Evolutionary conservation across 176 grass and related monocot genomes (phyloP).

Genomic region (Avena eriantha): DNA sequence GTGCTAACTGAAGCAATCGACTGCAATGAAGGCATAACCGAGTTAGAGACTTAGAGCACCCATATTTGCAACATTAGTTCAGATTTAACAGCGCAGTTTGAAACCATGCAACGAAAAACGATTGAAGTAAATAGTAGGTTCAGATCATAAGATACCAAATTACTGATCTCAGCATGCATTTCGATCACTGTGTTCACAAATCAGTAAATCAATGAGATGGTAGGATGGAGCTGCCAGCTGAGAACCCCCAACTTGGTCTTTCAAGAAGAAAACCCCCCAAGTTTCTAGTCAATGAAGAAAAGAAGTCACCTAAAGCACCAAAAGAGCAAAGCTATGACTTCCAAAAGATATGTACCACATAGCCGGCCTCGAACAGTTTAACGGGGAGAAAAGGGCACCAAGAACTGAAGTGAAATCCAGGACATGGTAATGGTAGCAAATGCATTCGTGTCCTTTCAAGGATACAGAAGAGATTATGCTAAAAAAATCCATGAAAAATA

Average conservation of each 20-base stretch:
- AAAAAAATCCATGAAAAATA: background rate
- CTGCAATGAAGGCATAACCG: slow-evolving; percentile 31
- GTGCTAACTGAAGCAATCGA: slow-evolving; percentile 18
- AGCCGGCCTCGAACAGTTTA: background rate
- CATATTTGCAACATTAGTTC: background rate
- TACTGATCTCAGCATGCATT: background rate
- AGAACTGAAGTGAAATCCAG: background rate
- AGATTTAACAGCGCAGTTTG: background rate
- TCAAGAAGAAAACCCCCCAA: background rate
- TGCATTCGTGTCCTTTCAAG: background rate
- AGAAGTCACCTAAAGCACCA: background rate
- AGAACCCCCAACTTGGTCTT: background rate
- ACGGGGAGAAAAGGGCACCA: background rate
- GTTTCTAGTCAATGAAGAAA: slow-evolving; percentile 20
- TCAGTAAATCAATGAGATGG: slow-evolving; percentile 1
- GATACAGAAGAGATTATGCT: background rate
- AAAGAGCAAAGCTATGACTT: background rate
- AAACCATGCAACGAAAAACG: background rate
- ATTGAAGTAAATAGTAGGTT: background rate
- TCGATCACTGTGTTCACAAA: background rate
- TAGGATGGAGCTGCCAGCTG: background rate
- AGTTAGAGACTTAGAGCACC: slow-evolving; percentile 3
- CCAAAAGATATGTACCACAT: slow-evolving; percentile 1
- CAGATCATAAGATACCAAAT: background rate
- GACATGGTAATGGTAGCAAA: background rate